Base-by-base conservation (phyloP, 2,329 filamentous ascomycete species). In the Ceratocystis ficicola region DNA sequence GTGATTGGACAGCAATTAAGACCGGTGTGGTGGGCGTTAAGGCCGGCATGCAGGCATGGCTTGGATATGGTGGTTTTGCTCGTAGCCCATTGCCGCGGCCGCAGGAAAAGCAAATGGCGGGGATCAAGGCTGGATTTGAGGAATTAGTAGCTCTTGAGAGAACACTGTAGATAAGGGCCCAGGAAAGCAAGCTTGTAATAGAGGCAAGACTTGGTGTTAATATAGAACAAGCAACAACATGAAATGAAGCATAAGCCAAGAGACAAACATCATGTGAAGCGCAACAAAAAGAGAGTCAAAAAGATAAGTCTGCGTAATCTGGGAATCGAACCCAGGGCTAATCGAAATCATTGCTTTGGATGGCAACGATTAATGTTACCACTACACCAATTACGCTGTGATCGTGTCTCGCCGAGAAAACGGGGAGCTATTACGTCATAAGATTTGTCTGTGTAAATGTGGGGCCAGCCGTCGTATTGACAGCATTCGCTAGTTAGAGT, bases 21-120 rank as follows among this genome's bases (percentile, higher is more conserved):
- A 78, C 76, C n/a, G 78, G 78, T 3, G 79, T 80, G 68, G 76
- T 77, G 3, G 78, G 78, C 41, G 77, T 80, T 67, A 80, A 80
- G 73, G 76, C 76, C 41, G 77, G 76, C 5, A 71, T 80, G 71
- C 74, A 74, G 28, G 72, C 75, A 68, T 77, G 76, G 69, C 70
- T 73, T 55, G 74, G 75, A 30, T 75, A 76, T 62, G 75, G 74
- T 17, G 75, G 76, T 28, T 74, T 73, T 69, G 77, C 77, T 15
- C 69, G 77, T 66, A 70, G 72, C 68, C 77, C 77, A 22, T 78
- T 77, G 68, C 69, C 71, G 55, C 68, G 72, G 57, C 76, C 75
- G 6, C 71, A 72, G 36, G 70, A 70, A 12, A 73, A 75, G 48
- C 71, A 74, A 59, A 71, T 75, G 22, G 70, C 73, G 52, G 70